Evolutionary conservation across 768 basidiomycete species (phyloP).

Genomic region (Pisolithus orientalis): DNA sequence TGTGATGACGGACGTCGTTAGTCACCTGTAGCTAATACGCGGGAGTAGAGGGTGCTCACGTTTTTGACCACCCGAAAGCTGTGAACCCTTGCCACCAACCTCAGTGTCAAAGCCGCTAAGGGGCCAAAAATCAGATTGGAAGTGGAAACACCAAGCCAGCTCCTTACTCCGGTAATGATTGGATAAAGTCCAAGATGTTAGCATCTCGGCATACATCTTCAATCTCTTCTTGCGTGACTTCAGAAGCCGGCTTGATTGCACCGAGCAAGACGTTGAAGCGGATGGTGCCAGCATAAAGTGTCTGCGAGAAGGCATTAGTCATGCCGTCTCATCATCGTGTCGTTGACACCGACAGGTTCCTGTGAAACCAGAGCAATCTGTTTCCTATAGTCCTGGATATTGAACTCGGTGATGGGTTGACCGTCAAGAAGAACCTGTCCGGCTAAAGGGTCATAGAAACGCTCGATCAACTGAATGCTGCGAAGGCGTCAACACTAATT

Average conservation of each 20-base stretch:
- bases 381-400: slow-evolving; percentile 83
- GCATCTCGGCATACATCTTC: slow-evolving; percentile 81
- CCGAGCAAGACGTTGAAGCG: slow-evolving; percentile 91
- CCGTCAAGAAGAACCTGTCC: slow-evolving; percentile 72
- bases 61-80: slow-evolving; percentile 86
- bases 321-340: slow-evolving; percentile 1
- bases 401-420: slow-evolving; percentile 67
- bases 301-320: slow-evolving; percentile 24
- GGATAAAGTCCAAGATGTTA: slow-evolving; percentile 88
- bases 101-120: slow-evolving; percentile 83
- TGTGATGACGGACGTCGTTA: slow-evolving; percentile 15
- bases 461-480: slow-evolving; percentile 76
- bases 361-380: slow-evolving; percentile 89
- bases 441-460: slow-evolving; percentile 79
- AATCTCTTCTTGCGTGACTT: slow-evolving; percentile 84
- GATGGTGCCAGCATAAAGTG: slow-evolving; percentile 82
- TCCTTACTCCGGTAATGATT: slow-evolving; percentile 70
- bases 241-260: slow-evolving; percentile 63
- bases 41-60: slow-evolving; percentile 36
- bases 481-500: slow-evolving; percentile 1
- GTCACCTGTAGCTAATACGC: background rate
- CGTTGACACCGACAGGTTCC: slow-evolving; percentile 43
- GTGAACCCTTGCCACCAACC: slow-evolving; percentile 87
- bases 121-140: slow-evolving; percentile 5
- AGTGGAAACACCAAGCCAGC: background rate